phyloP scores from a whole-genome alignment of 1,284 basidiomycete species.

The Bondarzewia mesenterica region DNA sequence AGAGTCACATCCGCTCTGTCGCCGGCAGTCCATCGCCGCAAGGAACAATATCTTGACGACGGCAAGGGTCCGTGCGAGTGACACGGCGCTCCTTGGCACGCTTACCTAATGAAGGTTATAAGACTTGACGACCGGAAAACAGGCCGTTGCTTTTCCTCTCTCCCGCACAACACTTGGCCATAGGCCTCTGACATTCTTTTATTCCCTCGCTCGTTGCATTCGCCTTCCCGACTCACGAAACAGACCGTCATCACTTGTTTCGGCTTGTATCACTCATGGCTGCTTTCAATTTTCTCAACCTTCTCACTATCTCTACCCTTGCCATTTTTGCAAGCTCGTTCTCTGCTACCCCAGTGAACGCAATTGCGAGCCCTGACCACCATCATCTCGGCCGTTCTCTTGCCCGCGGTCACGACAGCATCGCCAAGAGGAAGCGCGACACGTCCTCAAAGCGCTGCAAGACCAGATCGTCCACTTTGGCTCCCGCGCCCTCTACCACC shows the following conservation, averaged over 20 bases:
- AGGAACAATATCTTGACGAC: no score
- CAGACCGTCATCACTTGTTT: background rate
- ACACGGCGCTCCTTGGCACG: constrained; percentile 12
- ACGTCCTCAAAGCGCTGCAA: constrained; percentile 42
- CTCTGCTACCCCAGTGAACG: constrained; percentile 36
- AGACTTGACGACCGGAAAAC: background rate
- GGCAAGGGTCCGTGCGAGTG: background rate
- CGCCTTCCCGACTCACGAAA: constrained; percentile 8
- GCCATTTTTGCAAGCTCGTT: constrained; percentile 48
- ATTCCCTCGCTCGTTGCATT: constrained; percentile 9
- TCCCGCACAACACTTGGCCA: constrained; percentile 15
- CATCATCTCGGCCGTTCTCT: constrained; percentile 25
- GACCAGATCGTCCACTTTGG: constrained; percentile 15
- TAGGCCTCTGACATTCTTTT: constrained; percentile 26
- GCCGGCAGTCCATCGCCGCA: no score
- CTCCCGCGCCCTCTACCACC: constrained; percentile 14
- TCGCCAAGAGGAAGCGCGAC: constrained; percentile 41
- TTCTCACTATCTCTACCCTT: constrained; percentile 50
- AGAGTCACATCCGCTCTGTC: no score
- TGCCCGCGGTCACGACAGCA: constrained; percentile 33
- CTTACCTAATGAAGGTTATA: constrained; percentile 14
- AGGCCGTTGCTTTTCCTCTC: constrained; percentile 6
- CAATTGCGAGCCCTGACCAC: constrained; percentile 37
- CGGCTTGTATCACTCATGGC: constrained; percentile 33
- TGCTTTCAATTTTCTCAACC: constrained; percentile 40